Percentiles rank a stretch among this genome's conserved stretches.
Conservation (phyloP, 805 yeast genomes). For the Lachancea lanzarotensis region DNA sequence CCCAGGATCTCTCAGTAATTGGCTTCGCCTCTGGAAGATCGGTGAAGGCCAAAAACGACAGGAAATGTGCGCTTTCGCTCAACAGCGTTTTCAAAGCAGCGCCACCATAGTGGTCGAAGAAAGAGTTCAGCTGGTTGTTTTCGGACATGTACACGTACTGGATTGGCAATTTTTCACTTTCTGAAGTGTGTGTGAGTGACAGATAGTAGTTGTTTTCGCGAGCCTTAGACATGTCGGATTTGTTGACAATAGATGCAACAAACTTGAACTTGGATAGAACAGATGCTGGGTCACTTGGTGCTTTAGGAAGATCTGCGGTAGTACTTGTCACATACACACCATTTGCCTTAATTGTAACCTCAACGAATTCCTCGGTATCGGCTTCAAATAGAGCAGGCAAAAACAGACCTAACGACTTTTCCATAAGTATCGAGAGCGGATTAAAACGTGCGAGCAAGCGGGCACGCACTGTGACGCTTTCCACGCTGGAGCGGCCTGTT, state of each 20-base stretch:
- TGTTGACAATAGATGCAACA: constrained; percentile 78
- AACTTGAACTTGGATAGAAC: constrained; percentile 48
- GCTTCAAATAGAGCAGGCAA: constrained; percentile 50
- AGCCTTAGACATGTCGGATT: constrained; percentile 67
- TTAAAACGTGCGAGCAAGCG: constrained; percentile 76
- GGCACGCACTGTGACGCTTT: constrained; percentile 53
- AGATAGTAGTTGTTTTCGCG: constrained; percentile 76
- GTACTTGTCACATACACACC: constrained; percentile 25
- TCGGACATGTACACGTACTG: constrained; percentile 88
- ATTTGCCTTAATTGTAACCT: constrained; percentile 52
- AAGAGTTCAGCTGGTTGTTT: constrained; percentile 69
- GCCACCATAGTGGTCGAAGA: constrained; percentile 41
- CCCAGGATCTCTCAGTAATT: constrained; percentile 45
- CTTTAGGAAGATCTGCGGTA: constrained; percentile 22
- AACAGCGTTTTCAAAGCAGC: constrained; percentile 42
- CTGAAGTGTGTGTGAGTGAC: constrained; percentile 77
- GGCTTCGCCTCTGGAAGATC: constrained; percentile 82
- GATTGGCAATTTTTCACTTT: constrained; percentile 60
- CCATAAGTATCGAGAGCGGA: constrained; percentile 58
- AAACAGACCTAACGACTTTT: constrained; percentile 51
- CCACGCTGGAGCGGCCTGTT: constrained; percentile 78
- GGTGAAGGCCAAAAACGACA: constrained; percentile 71
- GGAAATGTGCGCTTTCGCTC: constrained; percentile 37
- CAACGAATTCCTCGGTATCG: constrained; percentile 47
- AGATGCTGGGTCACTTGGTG: constrained; percentile 32